Evolutionary conservation across 2,329 filamentous ascomycete species (phyloP).

Genomic region (Aspergillus tanneri): DNA sequence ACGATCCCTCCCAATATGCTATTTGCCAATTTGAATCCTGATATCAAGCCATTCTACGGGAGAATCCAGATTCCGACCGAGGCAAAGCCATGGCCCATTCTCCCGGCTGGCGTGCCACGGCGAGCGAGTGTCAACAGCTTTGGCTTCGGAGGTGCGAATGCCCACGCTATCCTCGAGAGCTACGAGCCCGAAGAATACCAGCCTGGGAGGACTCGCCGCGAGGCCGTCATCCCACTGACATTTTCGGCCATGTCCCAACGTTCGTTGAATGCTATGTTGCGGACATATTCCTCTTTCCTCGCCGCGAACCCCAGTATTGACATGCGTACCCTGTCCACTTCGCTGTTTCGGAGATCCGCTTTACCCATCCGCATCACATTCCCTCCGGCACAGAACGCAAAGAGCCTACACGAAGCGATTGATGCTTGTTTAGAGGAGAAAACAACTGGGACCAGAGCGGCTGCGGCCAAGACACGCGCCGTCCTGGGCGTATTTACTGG

Average conservation of each 20-base stretch:
- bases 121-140: constrained; percentile 50
- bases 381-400: too few species aligned
- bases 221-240: background rate
- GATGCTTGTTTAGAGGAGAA: too few species aligned
- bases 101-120: constrained; percentile 19
- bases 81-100: constrained; percentile 23
- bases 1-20: constrained; percentile 32
- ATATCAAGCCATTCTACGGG: constrained; percentile 23
- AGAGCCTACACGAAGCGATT: too few species aligned
- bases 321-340: too few species aligned
- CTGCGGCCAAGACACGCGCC: background rate
- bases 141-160: constrained; percentile 42
- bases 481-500: constrained; percentile 31
- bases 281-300: too few species aligned
- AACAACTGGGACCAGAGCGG: too few species aligned
- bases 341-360: too few species aligned
- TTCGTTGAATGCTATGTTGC: too few species aligned
- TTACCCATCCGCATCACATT: too few species aligned
- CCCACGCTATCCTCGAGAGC: constrained; percentile 41
- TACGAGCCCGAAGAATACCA: constrained; percentile 1
- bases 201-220: background rate
- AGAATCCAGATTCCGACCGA: constrained; percentile 25
- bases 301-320: too few species aligned
- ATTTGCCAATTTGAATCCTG: constrained; percentile 29
- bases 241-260: too few species aligned